Conservation (phyloP, 306 rosid species). For the Corylus heterophylla region DNA sequence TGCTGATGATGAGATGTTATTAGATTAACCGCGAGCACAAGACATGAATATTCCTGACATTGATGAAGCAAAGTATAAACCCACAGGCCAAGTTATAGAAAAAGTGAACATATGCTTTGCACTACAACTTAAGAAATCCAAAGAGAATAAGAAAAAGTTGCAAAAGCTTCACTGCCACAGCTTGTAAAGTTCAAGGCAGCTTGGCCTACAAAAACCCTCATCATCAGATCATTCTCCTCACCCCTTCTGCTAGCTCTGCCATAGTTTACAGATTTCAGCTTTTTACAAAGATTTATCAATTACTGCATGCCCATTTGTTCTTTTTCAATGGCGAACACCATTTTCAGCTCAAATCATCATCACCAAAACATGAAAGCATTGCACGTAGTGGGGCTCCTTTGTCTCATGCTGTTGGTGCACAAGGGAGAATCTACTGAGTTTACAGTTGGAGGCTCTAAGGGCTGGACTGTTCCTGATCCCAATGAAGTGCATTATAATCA, state of each 20-base stretch:
- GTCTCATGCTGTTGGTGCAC: conserved; percentile 48
- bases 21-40: conserved; percentile 49
- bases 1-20: neutral
- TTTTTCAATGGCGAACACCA: conserved; percentile 48
- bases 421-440: conserved; percentile 54
- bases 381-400: conserved; percentile 42
- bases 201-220: conserved; percentile 67
- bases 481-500: conserved; percentile 47
- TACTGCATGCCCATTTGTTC: neutral
- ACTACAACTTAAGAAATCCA: conserved; percentile 60
- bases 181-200: conserved; percentile 41
- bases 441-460: conserved; percentile 62
- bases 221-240: conserved; percentile 35
- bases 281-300: neutral
- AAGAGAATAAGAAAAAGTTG: conserved; percentile 56
- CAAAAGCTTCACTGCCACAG: conserved; percentile 62
- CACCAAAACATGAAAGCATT: conserved; percentile 27
- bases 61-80: conserved; percentile 76
- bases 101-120: conserved; percentile 75
- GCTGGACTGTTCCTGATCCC: conserved; percentile 70
- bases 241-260: conserved; percentile 20
- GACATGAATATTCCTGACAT: conserved; percentile 65
- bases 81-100: conserved; percentile 37
- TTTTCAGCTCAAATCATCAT: conserved; percentile 6
- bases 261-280: conserved; percentile 15